Conservation (phyloP, 345 rosid species). For the Iberis pinnata region DNA sequence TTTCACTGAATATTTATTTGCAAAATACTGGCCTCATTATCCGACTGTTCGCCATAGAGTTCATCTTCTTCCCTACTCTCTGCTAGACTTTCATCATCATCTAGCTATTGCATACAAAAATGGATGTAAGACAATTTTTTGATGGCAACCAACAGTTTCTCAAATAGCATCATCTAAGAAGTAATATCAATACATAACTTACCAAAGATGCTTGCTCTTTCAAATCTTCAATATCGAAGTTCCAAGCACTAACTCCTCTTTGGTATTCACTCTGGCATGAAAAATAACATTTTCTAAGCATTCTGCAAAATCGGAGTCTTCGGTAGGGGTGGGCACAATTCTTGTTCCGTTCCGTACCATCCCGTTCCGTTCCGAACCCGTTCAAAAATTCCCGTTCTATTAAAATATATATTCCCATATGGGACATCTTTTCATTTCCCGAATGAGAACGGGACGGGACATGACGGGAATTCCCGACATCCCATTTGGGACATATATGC, state of each 20-base stretch:
- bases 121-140: not conserved
- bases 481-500: no score
- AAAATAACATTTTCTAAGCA: slow-evolving; percentile 4
- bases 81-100: slow-evolving; percentile 57
- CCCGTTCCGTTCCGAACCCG: no score
- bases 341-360: no score
- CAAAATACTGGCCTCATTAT: slow-evolving; percentile 39
- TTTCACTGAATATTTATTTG: not conserved
- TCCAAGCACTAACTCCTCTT: slow-evolving; percentile 99
- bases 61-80: slow-evolving; percentile 53
- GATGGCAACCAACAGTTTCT: slow-evolving; percentile 11
- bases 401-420: no score
- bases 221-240: slow-evolving; percentile 85
- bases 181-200: slow-evolving; percentile 27
- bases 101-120: slow-evolving; percentile 41
- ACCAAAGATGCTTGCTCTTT: slow-evolving; percentile 94
- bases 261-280: slow-evolving; percentile 80
- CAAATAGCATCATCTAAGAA: not conserved
- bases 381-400: no score
- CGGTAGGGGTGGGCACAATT: no score
- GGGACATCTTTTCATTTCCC: no score
- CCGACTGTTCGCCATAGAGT: slow-evolving; percentile 29
- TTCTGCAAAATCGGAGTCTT: no score
- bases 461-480: no score
- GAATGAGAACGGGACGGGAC: no score